phyloP scores from a whole-genome alignment of 768 basidiomycete species.

The Aureoboletus auriporus region DNA sequence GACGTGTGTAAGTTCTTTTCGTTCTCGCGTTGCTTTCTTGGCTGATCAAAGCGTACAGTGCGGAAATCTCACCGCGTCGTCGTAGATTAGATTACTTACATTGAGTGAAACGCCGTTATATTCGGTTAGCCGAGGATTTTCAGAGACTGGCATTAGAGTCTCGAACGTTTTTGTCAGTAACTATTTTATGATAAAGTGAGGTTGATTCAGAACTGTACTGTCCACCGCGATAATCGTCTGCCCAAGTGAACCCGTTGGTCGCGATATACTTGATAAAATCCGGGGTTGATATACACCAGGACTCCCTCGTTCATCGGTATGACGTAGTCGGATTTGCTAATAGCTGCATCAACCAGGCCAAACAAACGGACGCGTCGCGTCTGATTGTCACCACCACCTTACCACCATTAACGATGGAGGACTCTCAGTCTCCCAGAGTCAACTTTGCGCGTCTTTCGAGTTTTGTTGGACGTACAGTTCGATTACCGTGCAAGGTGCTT shows the following conservation, averaged over 20 bases:
- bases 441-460: constrained; percentile 56
- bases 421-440: constrained; percentile 45
- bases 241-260: too few species aligned
- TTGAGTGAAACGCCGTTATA: too few species aligned
- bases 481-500: constrained; percentile 59
- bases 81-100: neutral
- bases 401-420: constrained; percentile 22
- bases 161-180: too few species aligned
- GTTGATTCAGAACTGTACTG: too few species aligned
- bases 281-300: too few species aligned
- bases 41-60: constrained; percentile 11
- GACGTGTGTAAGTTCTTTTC: constrained; percentile 14
- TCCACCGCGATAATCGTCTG: too few species aligned
- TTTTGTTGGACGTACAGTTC: constrained; percentile 51
- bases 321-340: too few species aligned
- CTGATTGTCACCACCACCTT: neutral
- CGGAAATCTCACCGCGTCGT: constrained; percentile 2
- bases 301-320: too few species aligned
- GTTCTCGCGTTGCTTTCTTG: neutral
- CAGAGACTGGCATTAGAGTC: too few species aligned
- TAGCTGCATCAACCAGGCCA: neutral
- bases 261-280: too few species aligned
- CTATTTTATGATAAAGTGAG: too few species aligned
- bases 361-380: constrained; percentile 14
- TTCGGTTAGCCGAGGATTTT: too few species aligned